Evolutionary conservation across 495 filamentous ascomycete genomes (phyloP).

Genomic region (Penicillium waksmanii): DNA sequence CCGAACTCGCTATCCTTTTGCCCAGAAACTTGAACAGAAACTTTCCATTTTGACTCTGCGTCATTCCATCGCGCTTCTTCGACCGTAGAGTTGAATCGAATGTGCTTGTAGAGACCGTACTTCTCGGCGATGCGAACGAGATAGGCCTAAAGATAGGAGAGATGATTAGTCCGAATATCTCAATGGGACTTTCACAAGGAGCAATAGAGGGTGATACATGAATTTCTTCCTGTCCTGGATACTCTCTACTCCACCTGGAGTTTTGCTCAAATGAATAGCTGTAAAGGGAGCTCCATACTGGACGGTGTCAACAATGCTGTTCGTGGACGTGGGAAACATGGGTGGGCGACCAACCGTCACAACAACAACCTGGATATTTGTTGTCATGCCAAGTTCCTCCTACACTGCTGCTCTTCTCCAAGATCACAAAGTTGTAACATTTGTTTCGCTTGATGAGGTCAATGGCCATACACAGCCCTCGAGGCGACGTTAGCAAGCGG

Average conservation of each 20-base stretch:
- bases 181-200: background rate
- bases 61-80: conserved; percentile 62
- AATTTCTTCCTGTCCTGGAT: conserved; percentile 67
- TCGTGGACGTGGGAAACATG: background rate
- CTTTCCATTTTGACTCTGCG: conserved; percentile 56
- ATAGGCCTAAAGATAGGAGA: conserved; percentile 41
- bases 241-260: conserved; percentile 64
- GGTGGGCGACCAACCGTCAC: conserved; percentile 42
- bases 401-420: conserved; percentile 56
- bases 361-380: conserved; percentile 58
- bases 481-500: background rate
- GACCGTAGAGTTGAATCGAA: conserved; percentile 58
- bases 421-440: conserved; percentile 58
- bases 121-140: conserved; percentile 60
- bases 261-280: conserved; percentile 71
- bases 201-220: conserved; percentile 1
- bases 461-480: conserved; percentile 61
- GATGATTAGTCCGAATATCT: background rate
- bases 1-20: conserved; percentile 51
- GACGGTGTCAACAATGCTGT: conserved; percentile 7
- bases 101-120: conserved; percentile 59
- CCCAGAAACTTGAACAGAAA: conserved; percentile 43
- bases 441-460: conserved; percentile 57
- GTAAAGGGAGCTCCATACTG: conserved; percentile 57
- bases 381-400: conserved; percentile 63